These are phyloP conservation scores for Saccharomycopsis sp. DNA, from an alignment of 805 yeast genomes.

Conservation along the genomic window DNA sequence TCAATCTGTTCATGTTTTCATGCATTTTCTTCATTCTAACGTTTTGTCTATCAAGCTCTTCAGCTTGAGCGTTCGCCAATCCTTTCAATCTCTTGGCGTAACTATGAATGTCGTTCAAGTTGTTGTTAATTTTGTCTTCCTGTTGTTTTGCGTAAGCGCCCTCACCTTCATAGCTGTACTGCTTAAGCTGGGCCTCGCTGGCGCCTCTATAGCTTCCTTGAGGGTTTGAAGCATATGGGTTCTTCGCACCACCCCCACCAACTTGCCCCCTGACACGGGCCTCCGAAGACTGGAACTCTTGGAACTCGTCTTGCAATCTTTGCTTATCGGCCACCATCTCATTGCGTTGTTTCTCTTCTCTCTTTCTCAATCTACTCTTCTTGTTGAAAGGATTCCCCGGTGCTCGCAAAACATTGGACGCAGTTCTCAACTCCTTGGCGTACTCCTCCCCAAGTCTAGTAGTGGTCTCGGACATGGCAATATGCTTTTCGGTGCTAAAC, in stretches of 20 bases:
- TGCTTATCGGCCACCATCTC: slow-evolving; percentile 55
- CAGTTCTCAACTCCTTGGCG: slow-evolving; percentile 60
- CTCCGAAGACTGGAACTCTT: slow-evolving; percentile 52
- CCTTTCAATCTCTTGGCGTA: slow-evolving; percentile 63
- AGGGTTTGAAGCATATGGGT: slow-evolving; percentile 24
- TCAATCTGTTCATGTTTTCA: slow-evolving; percentile 76
- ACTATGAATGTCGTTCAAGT: slow-evolving; percentile 67
- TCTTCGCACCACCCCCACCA: slow-evolving; percentile 26
- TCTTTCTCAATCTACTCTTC: slow-evolving; percentile 70
- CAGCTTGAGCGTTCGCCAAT: slow-evolving; percentile 63
- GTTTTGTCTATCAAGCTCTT: slow-evolving; percentile 76
- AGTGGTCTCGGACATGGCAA: slow-evolving; percentile 73
- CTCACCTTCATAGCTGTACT: slow-evolving; percentile 70
- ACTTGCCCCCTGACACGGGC: slow-evolving; percentile 59
- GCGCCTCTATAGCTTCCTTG: slow-evolving; percentile 27
- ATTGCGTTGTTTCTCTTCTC: slow-evolving; percentile 48
- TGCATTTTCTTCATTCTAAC: slow-evolving; percentile 63
- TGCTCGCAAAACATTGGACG: slow-evolving; percentile 13
- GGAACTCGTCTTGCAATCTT: slow-evolving; percentile 51
- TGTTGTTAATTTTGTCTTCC: slow-evolving; percentile 78
- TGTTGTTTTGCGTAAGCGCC: slow-evolving; percentile 90
- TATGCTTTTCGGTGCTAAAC: slow-evolving; percentile 67
- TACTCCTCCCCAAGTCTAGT: slow-evolving; percentile 74
- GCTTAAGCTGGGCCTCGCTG: slow-evolving; percentile 40
- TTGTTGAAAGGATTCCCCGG: slow-evolving; percentile 80